A percentile compares a stretch with the other conserved stretches of the same genome.
Conservation (phyloP, 352 stramenopile genomes). For the Phytophthora quininea region DNA sequence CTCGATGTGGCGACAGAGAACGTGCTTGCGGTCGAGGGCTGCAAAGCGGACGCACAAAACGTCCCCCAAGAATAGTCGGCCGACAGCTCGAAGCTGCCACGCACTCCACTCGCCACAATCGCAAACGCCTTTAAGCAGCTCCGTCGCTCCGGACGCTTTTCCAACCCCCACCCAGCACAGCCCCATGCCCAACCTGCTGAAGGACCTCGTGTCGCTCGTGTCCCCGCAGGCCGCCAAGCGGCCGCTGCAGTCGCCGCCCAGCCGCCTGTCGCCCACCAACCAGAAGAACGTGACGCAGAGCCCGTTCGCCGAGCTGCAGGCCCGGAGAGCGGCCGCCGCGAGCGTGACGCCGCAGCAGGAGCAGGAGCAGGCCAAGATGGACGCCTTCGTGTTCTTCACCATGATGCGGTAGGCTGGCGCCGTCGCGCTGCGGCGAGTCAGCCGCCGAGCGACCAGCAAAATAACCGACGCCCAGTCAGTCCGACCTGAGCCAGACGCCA, state of each 20-base stretch:
- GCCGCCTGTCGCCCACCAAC: conserved; percentile 32
- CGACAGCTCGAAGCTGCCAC: conserved; percentile 18
- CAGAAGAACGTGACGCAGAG: conserved; percentile 27
- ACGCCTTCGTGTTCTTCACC: conserved; percentile 52
- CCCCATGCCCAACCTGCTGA: conserved; percentile 52
- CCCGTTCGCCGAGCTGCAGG: conserved; percentile 26
- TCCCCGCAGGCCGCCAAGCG: conserved; percentile 38
- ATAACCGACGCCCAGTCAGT: no score
- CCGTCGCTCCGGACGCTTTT: conserved; percentile 48
- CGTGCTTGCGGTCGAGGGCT: not conserved
- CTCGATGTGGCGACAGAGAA: conserved; percentile 6
- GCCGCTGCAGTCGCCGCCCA: conserved; percentile 33
- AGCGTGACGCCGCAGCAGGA: conserved; percentile 33
- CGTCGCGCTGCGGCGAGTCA: not conserved
- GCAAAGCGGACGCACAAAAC: not conserved
- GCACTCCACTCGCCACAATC: conserved; percentile 41
- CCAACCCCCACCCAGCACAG: conserved; percentile 22
- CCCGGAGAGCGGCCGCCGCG: conserved; percentile 16
- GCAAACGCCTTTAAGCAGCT: conserved; percentile 43
- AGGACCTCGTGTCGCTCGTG: conserved; percentile 50
- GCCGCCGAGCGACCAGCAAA: not conserved
- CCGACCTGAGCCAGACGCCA: no score
- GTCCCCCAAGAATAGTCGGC: not conserved
- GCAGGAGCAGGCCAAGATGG: conserved; percentile 46
- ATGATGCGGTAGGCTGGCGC: conserved; percentile 44